Percentiles rank a stretch among this genome's conserved stretches.
phyloP scores from a whole-genome alignment of 1,284 basidiomycete genomes.

The Leccinum subrobustum region DNA sequence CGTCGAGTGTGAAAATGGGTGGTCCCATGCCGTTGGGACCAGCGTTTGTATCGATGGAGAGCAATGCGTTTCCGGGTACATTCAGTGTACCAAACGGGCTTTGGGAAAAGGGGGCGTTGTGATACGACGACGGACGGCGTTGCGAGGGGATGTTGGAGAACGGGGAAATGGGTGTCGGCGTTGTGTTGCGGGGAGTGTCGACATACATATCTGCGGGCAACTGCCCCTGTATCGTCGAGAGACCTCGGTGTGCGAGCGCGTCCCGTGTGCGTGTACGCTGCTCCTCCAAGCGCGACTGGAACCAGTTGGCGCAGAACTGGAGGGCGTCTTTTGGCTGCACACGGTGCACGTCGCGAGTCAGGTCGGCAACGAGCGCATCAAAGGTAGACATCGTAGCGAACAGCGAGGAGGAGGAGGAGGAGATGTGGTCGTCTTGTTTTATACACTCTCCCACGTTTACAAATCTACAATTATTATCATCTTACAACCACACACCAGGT shows the following conservation, averaged over 20 bases:
- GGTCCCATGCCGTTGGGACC: conserved; percentile 33
- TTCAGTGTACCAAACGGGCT: conserved; percentile 77
- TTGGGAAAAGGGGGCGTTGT: conserved; percentile 47
- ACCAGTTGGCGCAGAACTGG: conserved; percentile 97
- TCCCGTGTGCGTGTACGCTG: conserved; percentile 74
- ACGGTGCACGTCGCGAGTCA: conserved; percentile 83
- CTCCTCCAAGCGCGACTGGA: conserved; percentile 83
- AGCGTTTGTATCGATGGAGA: conserved; percentile 44
- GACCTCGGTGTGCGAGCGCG: conserved; percentile 51
- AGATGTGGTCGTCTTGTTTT: conserved; percentile 3
- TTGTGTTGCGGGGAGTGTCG: conserved; percentile 42
- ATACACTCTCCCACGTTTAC: conserved; percentile 28
- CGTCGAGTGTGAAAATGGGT: conserved; percentile 58
- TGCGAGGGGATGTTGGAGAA: conserved; percentile 48
- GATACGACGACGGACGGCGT: conserved; percentile 49
- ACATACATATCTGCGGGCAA: conserved; percentile 59
- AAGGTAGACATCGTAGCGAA: conserved; percentile 59
- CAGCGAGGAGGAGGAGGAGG: conserved; percentile 5
- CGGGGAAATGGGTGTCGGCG: conserved; percentile 43
- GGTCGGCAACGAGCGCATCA: conserved; percentile 77
- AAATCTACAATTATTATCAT: conserved; percentile 7
- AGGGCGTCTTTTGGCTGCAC: conserved; percentile 87
- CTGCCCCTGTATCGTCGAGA: conserved; percentile 46
- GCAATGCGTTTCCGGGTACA: conserved; percentile 72
- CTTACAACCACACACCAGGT: conserved; percentile 7